Conservation (phyloP, 2,329 filamentous ascomycete genomes). For the Ophiosphaerella herpotricha region DNA sequence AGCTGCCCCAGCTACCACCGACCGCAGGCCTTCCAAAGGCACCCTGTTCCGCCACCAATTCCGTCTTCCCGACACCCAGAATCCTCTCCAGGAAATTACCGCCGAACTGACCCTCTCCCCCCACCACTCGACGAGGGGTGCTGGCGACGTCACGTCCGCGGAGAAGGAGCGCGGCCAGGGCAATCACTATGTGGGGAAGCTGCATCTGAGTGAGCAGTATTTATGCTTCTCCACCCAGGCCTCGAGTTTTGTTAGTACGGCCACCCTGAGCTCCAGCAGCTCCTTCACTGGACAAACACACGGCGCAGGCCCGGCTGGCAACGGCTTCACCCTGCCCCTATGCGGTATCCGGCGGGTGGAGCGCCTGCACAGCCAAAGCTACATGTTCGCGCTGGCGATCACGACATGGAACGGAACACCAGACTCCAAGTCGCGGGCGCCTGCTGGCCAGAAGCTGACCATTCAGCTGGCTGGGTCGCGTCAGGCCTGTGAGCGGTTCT, state of each 20-base stretch:
- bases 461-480: conserved; percentile 88
- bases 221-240: conserved; percentile 96
- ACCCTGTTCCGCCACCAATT: conserved; percentile 96
- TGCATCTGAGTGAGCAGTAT: conserved; percentile 92
- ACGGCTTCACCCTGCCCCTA: conserved; percentile 92
- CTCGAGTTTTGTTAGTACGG: conserved; percentile 80
- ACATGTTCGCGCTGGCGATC: conserved; percentile 88
- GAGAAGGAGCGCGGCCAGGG: conserved; percentile 72
- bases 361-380: conserved; percentile 87
- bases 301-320: conserved; percentile 87
- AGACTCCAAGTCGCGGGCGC: conserved; percentile 48
- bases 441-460: conserved; percentile 80
- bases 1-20: conserved; percentile 66
- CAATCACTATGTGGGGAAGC: conserved; percentile 87
- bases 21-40: conserved; percentile 85
- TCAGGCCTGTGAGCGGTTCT: conserved; percentile 91
- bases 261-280: conserved; percentile 78
- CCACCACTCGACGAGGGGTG: conserved; percentile 61
- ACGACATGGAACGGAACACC: conserved; percentile 84
- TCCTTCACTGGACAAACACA: conserved; percentile 92
- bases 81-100: conserved; percentile 92
- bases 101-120: conserved; percentile 86
- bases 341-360: conserved; percentile 92
- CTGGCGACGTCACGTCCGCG: conserved; percentile 39
- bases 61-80: conserved; percentile 88